phyloP scores from a whole-genome alignment of 768 basidiomycete species.

The Psilocybe azurescens region DNA sequence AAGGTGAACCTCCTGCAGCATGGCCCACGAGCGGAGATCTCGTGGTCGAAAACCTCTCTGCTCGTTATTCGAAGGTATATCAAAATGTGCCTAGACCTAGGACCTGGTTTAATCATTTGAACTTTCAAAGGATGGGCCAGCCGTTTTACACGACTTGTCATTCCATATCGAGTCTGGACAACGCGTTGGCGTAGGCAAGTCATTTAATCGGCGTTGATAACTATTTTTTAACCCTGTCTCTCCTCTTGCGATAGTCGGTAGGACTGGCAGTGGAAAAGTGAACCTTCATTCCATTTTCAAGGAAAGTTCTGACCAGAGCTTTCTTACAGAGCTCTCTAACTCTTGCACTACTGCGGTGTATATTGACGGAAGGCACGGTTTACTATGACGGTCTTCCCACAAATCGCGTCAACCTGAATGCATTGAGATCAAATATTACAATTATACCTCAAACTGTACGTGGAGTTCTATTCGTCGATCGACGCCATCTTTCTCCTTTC shows the following conservation, averaged over 20 bases:
- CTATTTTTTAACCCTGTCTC: neutral
- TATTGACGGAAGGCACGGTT: conserved; percentile 60
- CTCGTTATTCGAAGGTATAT: conserved; percentile 50
- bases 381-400: conserved; percentile 60
- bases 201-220: neutral
- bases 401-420: conserved; percentile 56
- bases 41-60: conserved; percentile 59
- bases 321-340: conserved; percentile 53
- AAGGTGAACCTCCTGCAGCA: conserved; percentile 63
- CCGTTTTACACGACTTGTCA: conserved; percentile 58
- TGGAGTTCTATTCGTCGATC: neutral
- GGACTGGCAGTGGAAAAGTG: conserved; percentile 55
- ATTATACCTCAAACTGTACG: conserved; percentile 59
- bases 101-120: neutral
- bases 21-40: conserved; percentile 70
- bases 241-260: conserved; percentile 37
- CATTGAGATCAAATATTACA: conserved; percentile 61
- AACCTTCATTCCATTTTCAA: neutral
- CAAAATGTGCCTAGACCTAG: conserved; percentile 1
- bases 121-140: conserved; percentile 42
- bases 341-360: conserved; percentile 45
- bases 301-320: neutral
- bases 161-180: conserved; percentile 60
- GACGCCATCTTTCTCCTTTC: neutral
- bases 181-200: conserved; percentile 51